phyloP scores from a whole-genome alignment of 495 filamentous ascomycete genomes.

The Penicillium goetzii region DNA sequence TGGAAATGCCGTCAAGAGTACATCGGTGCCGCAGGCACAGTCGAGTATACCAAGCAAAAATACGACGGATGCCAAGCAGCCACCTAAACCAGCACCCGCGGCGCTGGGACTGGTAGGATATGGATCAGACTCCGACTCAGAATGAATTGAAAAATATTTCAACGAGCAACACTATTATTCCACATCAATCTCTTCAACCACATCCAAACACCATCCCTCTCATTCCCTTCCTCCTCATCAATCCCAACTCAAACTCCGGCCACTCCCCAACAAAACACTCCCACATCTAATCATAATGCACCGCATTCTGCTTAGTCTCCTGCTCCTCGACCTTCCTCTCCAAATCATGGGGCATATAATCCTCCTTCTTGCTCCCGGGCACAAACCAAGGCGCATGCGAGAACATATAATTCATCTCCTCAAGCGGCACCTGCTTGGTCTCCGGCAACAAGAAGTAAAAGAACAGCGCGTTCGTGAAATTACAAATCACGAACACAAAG shows the following conservation, averaged over 20 bases:
- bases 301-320: conserved; percentile 37
- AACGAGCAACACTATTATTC: not conserved
- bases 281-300: conserved; percentile 30
- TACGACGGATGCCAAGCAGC: conserved; percentile 6
- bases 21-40: too few species aligned
- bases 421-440: conserved; percentile 65
- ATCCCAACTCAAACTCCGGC: not conserved
- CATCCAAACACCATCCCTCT: not conserved
- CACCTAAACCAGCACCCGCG: conserved; percentile 21
- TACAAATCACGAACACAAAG: conserved; percentile 59
- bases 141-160: conserved; percentile 20
- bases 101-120: conserved; percentile 39
- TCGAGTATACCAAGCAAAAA: not conserved
- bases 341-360: conserved; percentile 43
- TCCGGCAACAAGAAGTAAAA: conserved; percentile 69
- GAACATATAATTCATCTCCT: conserved; percentile 74
- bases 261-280: not conserved
- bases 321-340: conserved; percentile 45
- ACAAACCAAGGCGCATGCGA: conserved; percentile 70
- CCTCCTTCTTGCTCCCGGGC: conserved; percentile 46
- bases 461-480: conserved; percentile 60
- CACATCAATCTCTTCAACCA: not conserved
- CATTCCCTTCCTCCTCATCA: not conserved
- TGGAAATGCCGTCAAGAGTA: conserved; percentile 1
- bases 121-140: conserved; percentile 49